Conservation (phyloP, 768 basidiomycete species). For the Trichaptum fuscoviolaceum region DNA sequence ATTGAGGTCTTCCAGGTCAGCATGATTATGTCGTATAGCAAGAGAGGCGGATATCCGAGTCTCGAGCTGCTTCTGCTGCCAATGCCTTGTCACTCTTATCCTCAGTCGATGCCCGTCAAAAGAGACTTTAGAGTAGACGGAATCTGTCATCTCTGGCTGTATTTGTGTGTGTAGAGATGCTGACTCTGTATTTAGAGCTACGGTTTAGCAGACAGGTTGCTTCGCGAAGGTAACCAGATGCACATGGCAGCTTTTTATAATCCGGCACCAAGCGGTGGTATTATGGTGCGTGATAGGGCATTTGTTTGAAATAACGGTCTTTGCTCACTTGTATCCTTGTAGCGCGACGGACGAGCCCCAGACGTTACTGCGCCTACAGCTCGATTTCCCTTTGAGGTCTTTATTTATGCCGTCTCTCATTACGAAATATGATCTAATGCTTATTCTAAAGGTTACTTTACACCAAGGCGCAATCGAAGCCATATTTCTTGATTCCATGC, state of each 20-base stretch:
- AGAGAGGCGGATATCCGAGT: not conserved
- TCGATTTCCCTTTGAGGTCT: conserved; percentile 67
- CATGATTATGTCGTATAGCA: not conserved
- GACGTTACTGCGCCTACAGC: conserved; percentile 59
- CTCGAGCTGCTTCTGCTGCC: not conserved
- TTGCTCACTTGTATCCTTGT: conserved; percentile 3
- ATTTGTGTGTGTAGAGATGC: conserved; percentile 2
- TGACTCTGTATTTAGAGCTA: conserved; percentile 49
- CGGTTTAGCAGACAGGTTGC: conserved; percentile 60
- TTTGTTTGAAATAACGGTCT: not conserved
- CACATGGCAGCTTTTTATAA: conserved; percentile 73
- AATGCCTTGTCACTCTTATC: not conserved
- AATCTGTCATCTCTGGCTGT: not conserved
- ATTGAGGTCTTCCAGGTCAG: conserved; percentile 48
- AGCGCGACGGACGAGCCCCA: conserved; percentile 60
- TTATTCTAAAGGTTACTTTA: conserved; percentile 40
- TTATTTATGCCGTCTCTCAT: not conserved
- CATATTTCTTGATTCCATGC: conserved; percentile 55
- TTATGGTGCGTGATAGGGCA: conserved; percentile 39
- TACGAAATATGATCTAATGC: not conserved
- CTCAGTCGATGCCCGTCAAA: not conserved
- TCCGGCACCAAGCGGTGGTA: conserved; percentile 52
- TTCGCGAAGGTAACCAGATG: conserved; percentile 64
- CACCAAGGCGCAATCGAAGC: conserved; percentile 62
- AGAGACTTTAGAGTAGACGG: not conserved